These are phyloP conservation scores for Juncus effusus DNA, from an alignment of 176 grass and related monocot genomes.

Conservation along the genomic window DNA sequence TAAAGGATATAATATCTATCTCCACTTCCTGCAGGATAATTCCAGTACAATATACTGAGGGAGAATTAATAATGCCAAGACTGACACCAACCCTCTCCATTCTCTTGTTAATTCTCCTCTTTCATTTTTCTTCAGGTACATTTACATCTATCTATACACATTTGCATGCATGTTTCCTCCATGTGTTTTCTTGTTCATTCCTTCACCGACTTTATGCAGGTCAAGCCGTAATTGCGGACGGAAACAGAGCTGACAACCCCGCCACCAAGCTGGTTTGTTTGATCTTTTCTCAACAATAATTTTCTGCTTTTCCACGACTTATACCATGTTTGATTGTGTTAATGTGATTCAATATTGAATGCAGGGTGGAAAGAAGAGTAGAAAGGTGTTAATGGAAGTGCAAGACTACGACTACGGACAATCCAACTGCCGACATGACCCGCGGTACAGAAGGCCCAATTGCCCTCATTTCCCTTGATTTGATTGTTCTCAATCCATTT, in stretches of 20 bases:
- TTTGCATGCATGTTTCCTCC: not conserved
- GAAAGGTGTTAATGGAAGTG: conserved; percentile 63
- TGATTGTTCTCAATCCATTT: not conserved
- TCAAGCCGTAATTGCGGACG: conserved; percentile 2
- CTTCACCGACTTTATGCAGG: conserved; percentile 1
- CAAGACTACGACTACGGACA: conserved; percentile 87
- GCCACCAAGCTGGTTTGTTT: conserved; percentile 13
- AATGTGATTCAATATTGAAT: not conserved
- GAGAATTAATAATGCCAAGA: conserved; percentile 25
- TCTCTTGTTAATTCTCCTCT: conserved; percentile 19
- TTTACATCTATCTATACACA: not conserved
- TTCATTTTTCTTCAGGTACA: conserved; percentile 25
- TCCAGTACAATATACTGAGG: not conserved
- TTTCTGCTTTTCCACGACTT: not conserved
- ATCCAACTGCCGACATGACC: conserved; percentile 69
- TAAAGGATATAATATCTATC: conserved; percentile 6
- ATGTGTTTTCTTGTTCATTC: not conserved
- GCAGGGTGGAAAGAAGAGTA: conserved; percentile 27
- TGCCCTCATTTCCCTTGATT: conserved; percentile 19
- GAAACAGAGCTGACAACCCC: conserved; percentile 5
- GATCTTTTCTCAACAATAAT: not conserved
- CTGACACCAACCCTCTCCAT: conserved; percentile 15
- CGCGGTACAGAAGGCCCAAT: conserved; percentile 46
- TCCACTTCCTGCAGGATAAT: conserved; percentile 1
- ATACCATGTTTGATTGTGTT: too few species aligned